Conservation (phyloP, 116 monocot species). For the Iris pallida region DNA sequence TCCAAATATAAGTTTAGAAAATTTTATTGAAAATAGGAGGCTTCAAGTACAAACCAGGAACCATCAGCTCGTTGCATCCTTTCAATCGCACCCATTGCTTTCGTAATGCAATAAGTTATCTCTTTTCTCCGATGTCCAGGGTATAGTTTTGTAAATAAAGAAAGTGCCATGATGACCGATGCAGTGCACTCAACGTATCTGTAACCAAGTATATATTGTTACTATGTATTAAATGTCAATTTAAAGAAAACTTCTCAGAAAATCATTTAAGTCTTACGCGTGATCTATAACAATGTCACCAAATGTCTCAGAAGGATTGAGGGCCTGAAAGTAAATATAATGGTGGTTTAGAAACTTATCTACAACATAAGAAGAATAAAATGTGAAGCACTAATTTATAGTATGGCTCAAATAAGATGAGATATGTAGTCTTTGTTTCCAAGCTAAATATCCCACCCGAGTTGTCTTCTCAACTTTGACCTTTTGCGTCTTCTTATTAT, state of each 20-base stretch:
- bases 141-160: conserved; percentile 26
- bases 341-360: too few relatives aligned
- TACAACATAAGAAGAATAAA: too few relatives aligned
- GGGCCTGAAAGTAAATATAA: conserved; percentile 11
- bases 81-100: conserved; percentile 22
- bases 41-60: conserved; percentile 34
- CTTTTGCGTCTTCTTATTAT: too few relatives aligned
- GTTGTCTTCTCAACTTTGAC: too few relatives aligned
- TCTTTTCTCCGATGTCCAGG: conserved; percentile 33
- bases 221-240: neutral
- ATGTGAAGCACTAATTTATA: too few relatives aligned
- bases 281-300: conserved; percentile 36
- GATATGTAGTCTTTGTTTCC: too few relatives aligned
- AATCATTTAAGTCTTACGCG: conserved; percentile 22
- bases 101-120: conserved; percentile 33
- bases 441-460: too few relatives aligned
- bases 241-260: neutral
- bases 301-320: conserved; percentile 44
- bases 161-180: conserved; percentile 24
- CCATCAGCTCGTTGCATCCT: conserved; percentile 41
- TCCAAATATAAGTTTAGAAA: too few relatives aligned
- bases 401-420: too few relatives aligned
- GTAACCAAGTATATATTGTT: neutral
- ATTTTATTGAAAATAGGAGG: neutral
- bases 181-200: conserved; percentile 49